These are phyloP conservation scores for Cunninghamia lanceolata DNA, from an alignment of 75 land plant genomes.

Conservation along the genomic window DNA sequence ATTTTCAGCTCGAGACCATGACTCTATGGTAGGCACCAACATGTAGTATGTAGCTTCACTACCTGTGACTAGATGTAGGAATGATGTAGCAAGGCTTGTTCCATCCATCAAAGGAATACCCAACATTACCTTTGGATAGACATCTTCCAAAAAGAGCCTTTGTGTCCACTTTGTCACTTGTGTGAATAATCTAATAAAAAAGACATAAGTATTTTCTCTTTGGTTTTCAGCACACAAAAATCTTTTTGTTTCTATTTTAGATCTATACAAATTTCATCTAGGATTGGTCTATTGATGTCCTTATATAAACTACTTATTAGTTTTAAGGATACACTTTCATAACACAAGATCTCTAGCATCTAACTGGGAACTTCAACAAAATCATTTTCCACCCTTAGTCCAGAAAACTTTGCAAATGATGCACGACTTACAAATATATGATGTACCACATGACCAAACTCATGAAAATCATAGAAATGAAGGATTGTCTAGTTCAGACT, in stretches of 20 bases:
- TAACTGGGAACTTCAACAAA: conserved; percentile 83
- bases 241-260: too few relatives aligned
- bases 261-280: too few relatives aligned
- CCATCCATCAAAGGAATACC: conserved; percentile 87
- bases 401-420: conserved; percentile 86
- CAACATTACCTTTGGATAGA: conserved; percentile 85
- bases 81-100: conserved; percentile 75
- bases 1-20: too few relatives aligned
- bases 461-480: too few relatives aligned
- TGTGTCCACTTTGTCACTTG: conserved; percentile 67
- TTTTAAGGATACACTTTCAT: conserved; percentile 57
- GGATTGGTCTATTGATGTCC: too few relatives aligned
- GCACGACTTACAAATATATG: too few relatives aligned
- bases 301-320: conserved; percentile 75
- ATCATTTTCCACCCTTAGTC: conserved; percentile 77
- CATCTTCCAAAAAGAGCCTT: conserved; percentile 59
- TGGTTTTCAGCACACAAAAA: too few relatives aligned
- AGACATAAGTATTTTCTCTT: conserved; percentile 88
- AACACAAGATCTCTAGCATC: conserved; percentile 90
- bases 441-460: too few relatives aligned
- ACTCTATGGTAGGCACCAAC: too few relatives aligned
- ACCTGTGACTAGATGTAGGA: conserved; percentile 68
- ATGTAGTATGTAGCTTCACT: conserved; percentile 87
- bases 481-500: too few relatives aligned
- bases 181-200: conserved; percentile 84